Percentiles rank a stretch among this genome's conserved stretches.
These are phyloP conservation scores for Brassica carinata DNA, from an alignment of 345 rosid genomes.

Conservation along the genomic window DNA sequence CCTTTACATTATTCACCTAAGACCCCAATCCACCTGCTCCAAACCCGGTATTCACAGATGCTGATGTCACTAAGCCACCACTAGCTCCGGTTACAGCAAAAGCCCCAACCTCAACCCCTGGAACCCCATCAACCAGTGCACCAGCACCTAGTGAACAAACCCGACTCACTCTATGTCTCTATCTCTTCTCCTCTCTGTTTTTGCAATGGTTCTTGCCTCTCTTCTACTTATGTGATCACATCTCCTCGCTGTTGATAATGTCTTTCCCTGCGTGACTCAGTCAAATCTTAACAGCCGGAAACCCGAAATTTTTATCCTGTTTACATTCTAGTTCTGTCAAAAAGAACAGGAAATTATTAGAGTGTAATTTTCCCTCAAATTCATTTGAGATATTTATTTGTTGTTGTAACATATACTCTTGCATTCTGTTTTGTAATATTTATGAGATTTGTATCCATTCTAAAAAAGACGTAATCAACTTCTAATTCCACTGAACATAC, in stretches of 20 bases:
- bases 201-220: slow-evolving; percentile 36
- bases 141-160: not conserved
- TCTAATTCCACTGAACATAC: not conserved
- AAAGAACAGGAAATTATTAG: slow-evolving; percentile 24
- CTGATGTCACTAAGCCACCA: slow-evolving; percentile 40
- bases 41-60: not conserved
- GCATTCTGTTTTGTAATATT: slow-evolving; percentile 20
- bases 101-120: not conserved
- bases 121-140: not conserved
- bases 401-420: slow-evolving; percentile 37
- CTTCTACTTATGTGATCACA: not conserved
- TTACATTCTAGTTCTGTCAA: slow-evolving; percentile 33
- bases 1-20: no score
- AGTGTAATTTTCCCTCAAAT: slow-evolving; percentile 14
- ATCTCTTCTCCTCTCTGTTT: not conserved
- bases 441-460: slow-evolving; percentile 20
- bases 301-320: not conserved
- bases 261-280: not conserved
- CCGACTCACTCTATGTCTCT: not conserved
- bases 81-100: not conserved
- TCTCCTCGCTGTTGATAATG: slow-evolving; percentile 18
- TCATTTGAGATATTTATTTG: slow-evolving; percentile 32
- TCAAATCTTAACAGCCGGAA: slow-evolving; percentile 25
- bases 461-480: slow-evolving; percentile 18
- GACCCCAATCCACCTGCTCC: no score